Base-by-base conservation (phyloP, 805 yeast genomes). In the Pichia deserticola region DNA sequence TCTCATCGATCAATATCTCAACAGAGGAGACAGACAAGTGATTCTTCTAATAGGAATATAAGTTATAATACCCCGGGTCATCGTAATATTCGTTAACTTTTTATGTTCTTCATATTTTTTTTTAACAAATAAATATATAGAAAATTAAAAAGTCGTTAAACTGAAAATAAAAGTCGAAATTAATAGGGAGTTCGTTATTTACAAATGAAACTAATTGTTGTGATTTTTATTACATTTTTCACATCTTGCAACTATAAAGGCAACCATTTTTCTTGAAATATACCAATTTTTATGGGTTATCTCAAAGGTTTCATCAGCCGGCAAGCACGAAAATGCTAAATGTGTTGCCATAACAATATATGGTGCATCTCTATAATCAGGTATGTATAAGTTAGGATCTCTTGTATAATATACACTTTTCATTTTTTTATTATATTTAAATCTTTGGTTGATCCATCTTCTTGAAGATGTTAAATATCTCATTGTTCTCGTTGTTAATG, bases 391-490 rank as follows among this genome's bases (percentile, higher is more conserved):
- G 44, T 62, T 55, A 9, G 60, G 44, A 49, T 63, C 65, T 20
- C 66, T 49, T 49, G 62, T 43, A 39, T 63, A 63, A 35, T 52
- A 59, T n/a, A 63, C 65, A 32, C 57, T 48, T 27, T 52, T 52
- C 2, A 52, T 42, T 3, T 34, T 32, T 7, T 52, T 36, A 44
- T 62, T 58, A 37, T 45, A 59, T 42, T 57, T 59, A 50, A 63
- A 63, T 45, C 67, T 51, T 50, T 63, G 67, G 47, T 63, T 63
- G 52, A 63, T 63, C 67, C 67, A 63, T 43, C 67, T 53, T 44
- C 67, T 43, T 7, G 67, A 65, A 44, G 62, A 61, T 5, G 67
- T 61, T 29, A 63, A 57, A 11, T 61, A 57, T 44, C 67, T 48
- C 66, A 63, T 62, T 38, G 63, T 63, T 40, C 54, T 60, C 42